Percentiles rank a stretch among this genome's conserved stretches.
phyloP scores from a whole-genome alignment of 306 rosid genomes.

The Ziziphus jujuba region DNA sequence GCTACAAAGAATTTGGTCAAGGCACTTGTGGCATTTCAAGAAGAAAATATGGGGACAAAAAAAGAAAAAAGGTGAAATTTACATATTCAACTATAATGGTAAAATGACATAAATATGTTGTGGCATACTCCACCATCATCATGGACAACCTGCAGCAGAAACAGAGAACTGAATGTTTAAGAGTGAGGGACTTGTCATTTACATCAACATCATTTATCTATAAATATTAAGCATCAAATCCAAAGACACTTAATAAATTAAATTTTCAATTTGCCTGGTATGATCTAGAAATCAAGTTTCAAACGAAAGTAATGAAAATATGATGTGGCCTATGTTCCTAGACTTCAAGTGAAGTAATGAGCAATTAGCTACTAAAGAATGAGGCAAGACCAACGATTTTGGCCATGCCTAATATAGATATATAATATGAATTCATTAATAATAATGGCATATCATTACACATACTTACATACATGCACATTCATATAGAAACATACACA shows the following conservation, averaged over 20 bases:
- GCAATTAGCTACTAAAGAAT: no score
- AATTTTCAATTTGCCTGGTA: neutral
- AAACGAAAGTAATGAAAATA: no score
- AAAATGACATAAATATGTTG: neutral
- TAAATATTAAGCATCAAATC: neutral
- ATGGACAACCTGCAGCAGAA: conserved; percentile 78
- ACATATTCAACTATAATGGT: neutral
- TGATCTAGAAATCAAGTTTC: neutral
- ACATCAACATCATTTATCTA: neutral
- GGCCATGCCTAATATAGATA: no score
- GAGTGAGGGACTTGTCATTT: conserved; percentile 3
- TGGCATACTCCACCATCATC: conserved; percentile 99
- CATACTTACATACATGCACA: no score
- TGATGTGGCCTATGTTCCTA: no score
- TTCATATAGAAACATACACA: no score
- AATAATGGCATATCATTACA: no score
- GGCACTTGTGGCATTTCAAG: conserved; percentile 16
- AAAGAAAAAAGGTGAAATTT: neutral
- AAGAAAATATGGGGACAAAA: neutral
- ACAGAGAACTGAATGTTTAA: conserved; percentile 18
- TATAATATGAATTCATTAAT: no score
- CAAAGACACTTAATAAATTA: neutral
- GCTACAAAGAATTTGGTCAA: conserved; percentile 58
- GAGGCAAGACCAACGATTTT: no score
- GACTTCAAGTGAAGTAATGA: no score